phyloP scores from a whole-genome alignment of 495 filamentous ascomycete species.

The Neurospora tetrasperma region DNA sequence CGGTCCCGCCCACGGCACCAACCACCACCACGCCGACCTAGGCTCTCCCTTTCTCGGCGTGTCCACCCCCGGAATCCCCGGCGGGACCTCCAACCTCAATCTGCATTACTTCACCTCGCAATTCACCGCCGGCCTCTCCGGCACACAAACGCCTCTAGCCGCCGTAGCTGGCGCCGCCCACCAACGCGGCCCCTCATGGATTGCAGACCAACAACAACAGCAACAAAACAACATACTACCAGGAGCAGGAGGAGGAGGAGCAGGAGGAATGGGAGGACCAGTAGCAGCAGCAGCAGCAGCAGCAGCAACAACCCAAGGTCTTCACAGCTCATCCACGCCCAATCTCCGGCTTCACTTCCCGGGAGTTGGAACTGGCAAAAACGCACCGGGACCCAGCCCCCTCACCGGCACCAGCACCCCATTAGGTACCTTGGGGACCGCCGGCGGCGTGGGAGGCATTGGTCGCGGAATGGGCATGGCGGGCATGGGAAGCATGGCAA shows the following conservation, averaged over 20 bases:
- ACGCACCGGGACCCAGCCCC: background rate
- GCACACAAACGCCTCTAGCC: slow-evolving; percentile 76
- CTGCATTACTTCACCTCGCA: slow-evolving; percentile 86
- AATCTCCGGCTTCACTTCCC: slow-evolving; percentile 8
- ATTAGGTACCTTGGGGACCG: background rate
- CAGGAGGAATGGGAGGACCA: background rate
- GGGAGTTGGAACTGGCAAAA: background rate
- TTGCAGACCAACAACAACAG: slow-evolving; percentile 18
- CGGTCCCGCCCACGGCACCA: slow-evolving; percentile 8
- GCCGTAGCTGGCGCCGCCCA: slow-evolving; percentile 64
- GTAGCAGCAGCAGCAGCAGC: no score
- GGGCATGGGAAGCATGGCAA: background rate
- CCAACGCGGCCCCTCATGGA: slow-evolving; percentile 27
- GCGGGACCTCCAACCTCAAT: slow-evolving; percentile 80
- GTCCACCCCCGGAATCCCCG: slow-evolving; percentile 68
- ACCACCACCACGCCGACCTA: slow-evolving; percentile 38
- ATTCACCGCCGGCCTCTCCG: slow-evolving; percentile 66
- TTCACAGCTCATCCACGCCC: slow-evolving; percentile 20
- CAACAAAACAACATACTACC: background rate
- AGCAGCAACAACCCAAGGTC: background rate
- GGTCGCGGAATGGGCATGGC: slow-evolving; percentile 1
- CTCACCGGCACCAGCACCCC: slow-evolving; percentile 7
- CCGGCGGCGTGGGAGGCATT: slow-evolving; percentile 1
- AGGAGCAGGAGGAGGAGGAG: background rate
- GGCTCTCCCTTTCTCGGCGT: slow-evolving; percentile 56